Conservation (phyloP, 225 moss, liverwort and hornwort species). For the Pleurozium schreberi region DNA sequence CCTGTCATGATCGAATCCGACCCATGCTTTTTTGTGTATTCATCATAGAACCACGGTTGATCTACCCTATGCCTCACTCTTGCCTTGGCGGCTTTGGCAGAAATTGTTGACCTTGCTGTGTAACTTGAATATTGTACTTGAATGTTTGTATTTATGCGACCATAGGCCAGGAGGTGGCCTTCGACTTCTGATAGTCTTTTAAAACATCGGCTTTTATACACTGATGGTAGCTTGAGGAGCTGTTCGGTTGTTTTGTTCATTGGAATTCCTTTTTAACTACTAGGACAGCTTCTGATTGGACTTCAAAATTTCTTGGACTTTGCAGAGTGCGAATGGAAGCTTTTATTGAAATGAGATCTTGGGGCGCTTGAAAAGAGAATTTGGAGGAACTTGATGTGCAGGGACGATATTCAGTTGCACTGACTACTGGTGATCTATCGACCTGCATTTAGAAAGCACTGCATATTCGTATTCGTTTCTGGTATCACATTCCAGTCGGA, state of each 20-base stretch:
- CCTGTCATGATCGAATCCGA: neutral
- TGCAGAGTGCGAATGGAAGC: constrained; percentile 7
- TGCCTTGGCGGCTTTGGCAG: neutral
- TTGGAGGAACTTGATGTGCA: neutral
- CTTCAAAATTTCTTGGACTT: neutral
- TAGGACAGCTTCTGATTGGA: neutral
- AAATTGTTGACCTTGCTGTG: neutral
- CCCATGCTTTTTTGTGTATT: neutral
- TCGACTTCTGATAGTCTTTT: neutral
- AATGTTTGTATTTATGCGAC: neutral
- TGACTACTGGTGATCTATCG: neutral
- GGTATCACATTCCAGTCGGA: neutral
- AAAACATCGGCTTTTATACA: neutral
- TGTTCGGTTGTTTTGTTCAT: neutral
- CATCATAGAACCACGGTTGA: neutral
- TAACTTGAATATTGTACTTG: neutral
- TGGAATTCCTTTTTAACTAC: neutral
- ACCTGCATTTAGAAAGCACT: neutral
- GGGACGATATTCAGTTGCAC: neutral
- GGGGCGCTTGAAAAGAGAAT: neutral
- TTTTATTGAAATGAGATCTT: neutral
- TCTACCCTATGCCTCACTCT: neutral
- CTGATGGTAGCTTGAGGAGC: neutral
- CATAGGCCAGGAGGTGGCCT: neutral
- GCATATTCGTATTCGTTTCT: neutral